Evolutionary conservation across 1,284 basidiomycete genomes (phyloP).

Genomic region (Microbotryum violaceum): DNA sequence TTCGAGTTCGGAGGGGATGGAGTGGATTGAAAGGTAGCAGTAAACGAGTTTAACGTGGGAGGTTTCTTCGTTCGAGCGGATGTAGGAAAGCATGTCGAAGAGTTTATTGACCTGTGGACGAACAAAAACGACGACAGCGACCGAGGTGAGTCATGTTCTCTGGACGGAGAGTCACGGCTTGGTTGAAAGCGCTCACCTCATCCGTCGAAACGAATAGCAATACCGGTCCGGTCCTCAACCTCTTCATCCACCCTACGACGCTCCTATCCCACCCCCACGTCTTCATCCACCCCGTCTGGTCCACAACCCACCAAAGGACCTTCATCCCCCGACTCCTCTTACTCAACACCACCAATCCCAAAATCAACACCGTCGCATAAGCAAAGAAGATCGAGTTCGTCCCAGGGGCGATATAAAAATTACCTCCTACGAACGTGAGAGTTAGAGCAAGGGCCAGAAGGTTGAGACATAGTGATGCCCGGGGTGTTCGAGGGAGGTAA

Average conservation of each 20-base stretch:
- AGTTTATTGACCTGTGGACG: constrained; percentile 53
- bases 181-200: constrained; percentile 47
- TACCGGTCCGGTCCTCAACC: constrained; percentile 51
- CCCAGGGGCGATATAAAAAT: constrained; percentile 52
- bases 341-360: constrained; percentile 47
- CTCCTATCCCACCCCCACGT: constrained; percentile 48
- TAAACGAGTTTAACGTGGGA: constrained; percentile 59
- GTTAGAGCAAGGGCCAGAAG: constrained; percentile 47
- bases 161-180: no score
- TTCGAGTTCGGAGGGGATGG: constrained; percentile 40
- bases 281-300: constrained; percentile 54
- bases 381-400: constrained; percentile 54
- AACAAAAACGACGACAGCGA: no score
- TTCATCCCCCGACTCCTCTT: constrained; percentile 49
- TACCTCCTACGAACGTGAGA: constrained; percentile 52
- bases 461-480: constrained; percentile 44
- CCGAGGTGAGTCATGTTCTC: no score
- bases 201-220: constrained; percentile 56
- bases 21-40: constrained; percentile 51
- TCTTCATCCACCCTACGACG: constrained; percentile 48
- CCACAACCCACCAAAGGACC: constrained; percentile 50
- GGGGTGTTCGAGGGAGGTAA: constrained; percentile 48
- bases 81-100: constrained; percentile 58
- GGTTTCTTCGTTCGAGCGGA: constrained; percentile 58
- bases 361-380: constrained; percentile 1